Evolutionary conservation across 805 yeast genomes (phyloP), one percentile per base, ranked within the genome.

Genomic region (Blastobotrys attinorum): DNA sequence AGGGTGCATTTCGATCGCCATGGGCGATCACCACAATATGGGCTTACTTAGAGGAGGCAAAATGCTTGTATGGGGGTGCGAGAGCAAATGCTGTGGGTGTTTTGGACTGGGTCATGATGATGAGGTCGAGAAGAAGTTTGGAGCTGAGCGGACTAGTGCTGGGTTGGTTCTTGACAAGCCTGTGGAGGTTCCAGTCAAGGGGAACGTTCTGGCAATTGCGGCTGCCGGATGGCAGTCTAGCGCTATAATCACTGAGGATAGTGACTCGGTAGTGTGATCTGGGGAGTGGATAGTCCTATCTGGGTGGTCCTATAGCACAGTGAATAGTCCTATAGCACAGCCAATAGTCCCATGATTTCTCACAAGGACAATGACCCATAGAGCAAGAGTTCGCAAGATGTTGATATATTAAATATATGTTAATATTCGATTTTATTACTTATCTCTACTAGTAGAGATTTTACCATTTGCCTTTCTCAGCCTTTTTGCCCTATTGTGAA

Each of bases 141-240:
- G 47, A 3, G 49, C 42, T 10, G 5, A 31, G 3, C 44, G 53
- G 2, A 23, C 49, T 2, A 35, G 44, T 3, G 46, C 39, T 5
- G 75, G 72, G 2, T 31, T 35, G 7, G 16, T 37, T 11, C 23
- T 22, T 8, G 47, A 57, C 18, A 64, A 58, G 22, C 86, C 86
- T 2, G 61, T 65, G 1, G 55, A 55, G 37, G 62, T 75, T 4
- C 50, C 60, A 2, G 45, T 66, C 1, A 48, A 49, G 8, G 59
- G 61, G 1, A 59, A 62, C 25, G 66, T 81, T 56, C 59, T 81
- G 17, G 78, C 79, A 0, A 71, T 82, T 27, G 73, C 83, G 1
- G 86, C 89, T 4, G 80, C 79, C 13, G 94, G 92, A 1, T 83
- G 90, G 90, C 92, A 83, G 46, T 74, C 86, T 4, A 77, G 80